Conservation (phyloP, 352 stramenopile genomes). For the Phytophthora melonis region DNA sequence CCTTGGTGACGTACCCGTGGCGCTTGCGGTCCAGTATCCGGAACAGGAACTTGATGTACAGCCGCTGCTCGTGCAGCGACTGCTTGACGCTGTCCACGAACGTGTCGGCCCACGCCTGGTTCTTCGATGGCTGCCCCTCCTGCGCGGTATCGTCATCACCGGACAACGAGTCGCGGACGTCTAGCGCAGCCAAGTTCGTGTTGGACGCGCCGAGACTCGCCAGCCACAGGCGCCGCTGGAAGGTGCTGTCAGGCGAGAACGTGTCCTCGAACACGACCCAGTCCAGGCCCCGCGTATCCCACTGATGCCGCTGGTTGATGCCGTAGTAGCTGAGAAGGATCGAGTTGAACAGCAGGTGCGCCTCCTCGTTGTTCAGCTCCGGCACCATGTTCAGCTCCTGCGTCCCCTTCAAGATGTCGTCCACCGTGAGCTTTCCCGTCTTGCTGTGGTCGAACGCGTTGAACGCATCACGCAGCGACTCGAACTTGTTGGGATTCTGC, state of each 20-base stretch:
- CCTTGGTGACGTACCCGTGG: conserved; percentile 65
- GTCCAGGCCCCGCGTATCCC: conserved; percentile 56
- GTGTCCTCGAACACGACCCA: conserved; percentile 86
- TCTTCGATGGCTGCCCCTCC: conserved; percentile 43
- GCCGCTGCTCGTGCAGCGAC: conserved; percentile 76
- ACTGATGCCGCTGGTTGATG: conserved; percentile 49
- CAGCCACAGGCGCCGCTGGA: conserved; percentile 68
- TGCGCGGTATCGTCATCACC: conserved; percentile 46
- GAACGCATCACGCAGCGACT: conserved; percentile 67
- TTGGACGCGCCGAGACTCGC: conserved; percentile 67
- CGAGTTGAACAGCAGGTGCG: conserved; percentile 64
- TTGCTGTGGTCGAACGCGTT: conserved; percentile 54
- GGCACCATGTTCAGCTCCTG: conserved; percentile 62
- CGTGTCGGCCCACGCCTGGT: conserved; percentile 67
- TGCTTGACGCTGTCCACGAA: conserved; percentile 81
- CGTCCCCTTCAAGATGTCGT: conserved; percentile 65
- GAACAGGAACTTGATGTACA: conserved; percentile 88
- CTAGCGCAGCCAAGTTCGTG: conserved; percentile 48
- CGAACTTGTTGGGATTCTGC: conserved; percentile 51
- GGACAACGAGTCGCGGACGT: conserved; percentile 31
- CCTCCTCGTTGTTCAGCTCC: conserved; percentile 54
- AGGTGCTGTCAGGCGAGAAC: conserved; percentile 75
- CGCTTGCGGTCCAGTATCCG: conserved; percentile 78
- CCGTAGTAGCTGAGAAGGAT: conserved; percentile 78
- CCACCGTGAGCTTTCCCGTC: conserved; percentile 48